Evolutionary conservation across 257 asterid species (phyloP), one percentile per base, ranked within the genome.

Genomic region (Primulina tabacum): DNA sequence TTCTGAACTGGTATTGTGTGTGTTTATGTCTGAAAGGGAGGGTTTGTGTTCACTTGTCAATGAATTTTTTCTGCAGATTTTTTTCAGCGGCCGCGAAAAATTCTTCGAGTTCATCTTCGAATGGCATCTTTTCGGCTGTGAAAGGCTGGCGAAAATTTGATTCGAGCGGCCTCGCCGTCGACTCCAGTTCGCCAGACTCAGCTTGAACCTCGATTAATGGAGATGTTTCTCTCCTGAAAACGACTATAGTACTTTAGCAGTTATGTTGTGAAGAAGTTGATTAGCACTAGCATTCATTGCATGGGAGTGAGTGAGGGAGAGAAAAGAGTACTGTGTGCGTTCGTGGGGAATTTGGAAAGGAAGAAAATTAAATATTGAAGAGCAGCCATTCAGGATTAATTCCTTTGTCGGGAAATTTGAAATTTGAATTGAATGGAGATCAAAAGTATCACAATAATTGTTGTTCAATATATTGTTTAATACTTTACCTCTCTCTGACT

Each of bases 51-150:
- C 82, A 89, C 96, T 80, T 84, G 56, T 78, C 78, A 0, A 80
- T 38, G 80, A 86, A 86, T 40, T 75, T 70, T 72, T 82, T 64
- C 70, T 74, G 88, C 70, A 81, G 68, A 24, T 80, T 73, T 40
- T 79, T 79, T 71, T 89, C 90, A 14, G 90, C 90, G 17, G 75
- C 72, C 16, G 83, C 67, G 76, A 89, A 89, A 76, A 87, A 87
- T 7, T 76, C 87, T 52, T 86, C 89, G 5, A 89, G 65, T 30
- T 89, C 96, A 50, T 74, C 80, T 14, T 64, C 82, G 0, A 85
- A 78, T 1, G 92, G 92, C 76, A 77, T 76, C 69, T 73, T 85
- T 71, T 29, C 73, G 62, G 62, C 66, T 64, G 59, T 60, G 10
- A 72, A 40, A 14, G 64, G 73, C 38, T 69, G 64, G 71, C 26